phyloP scores from a whole-genome alignment of 2,329 filamentous ascomycete species.

The Chalara sp. region DNA sequence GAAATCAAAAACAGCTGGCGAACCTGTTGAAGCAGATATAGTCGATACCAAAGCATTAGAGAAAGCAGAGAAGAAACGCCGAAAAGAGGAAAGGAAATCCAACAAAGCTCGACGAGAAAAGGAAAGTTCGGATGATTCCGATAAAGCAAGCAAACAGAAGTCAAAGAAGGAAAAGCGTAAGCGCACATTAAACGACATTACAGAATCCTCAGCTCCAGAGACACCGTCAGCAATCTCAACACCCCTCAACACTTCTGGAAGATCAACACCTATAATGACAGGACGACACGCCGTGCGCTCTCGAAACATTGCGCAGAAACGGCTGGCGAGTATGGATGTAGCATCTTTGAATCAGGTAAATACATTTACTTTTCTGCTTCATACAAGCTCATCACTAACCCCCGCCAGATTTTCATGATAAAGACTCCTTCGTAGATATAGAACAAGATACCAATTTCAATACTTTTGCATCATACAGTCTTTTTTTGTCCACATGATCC shows the following conservation, averaged over 20 bases:
- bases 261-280: slow-evolving; percentile 39
- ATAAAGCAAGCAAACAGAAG: slow-evolving; percentile 36
- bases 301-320: slow-evolving; percentile 84
- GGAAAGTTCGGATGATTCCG: slow-evolving; percentile 34
- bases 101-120: slow-evolving; percentile 21
- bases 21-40: background rate
- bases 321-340: slow-evolving; percentile 71
- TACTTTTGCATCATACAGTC: background rate
- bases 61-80: slow-evolving; percentile 7
- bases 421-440: slow-evolving; percentile 34
- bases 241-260: slow-evolving; percentile 34
- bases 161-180: slow-evolving; percentile 30
- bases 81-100: slow-evolving; percentile 9
- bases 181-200: slow-evolving; percentile 24
- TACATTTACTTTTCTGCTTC: slow-evolving; percentile 8
- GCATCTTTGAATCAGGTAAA: slow-evolving; percentile 79
- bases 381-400: slow-evolving; percentile 13
- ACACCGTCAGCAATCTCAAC: slow-evolving; percentile 21
- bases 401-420: slow-evolving; percentile 60
- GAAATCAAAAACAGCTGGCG: background rate
- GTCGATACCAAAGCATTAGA: slow-evolving; percentile 1
- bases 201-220: slow-evolving; percentile 14
- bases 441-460: slow-evolving; percentile 3
- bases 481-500: background rate
- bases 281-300: slow-evolving; percentile 68